phyloP scores from a whole-genome alignment of 176 grass and related monocot species.

The Poa pratensis region DNA sequence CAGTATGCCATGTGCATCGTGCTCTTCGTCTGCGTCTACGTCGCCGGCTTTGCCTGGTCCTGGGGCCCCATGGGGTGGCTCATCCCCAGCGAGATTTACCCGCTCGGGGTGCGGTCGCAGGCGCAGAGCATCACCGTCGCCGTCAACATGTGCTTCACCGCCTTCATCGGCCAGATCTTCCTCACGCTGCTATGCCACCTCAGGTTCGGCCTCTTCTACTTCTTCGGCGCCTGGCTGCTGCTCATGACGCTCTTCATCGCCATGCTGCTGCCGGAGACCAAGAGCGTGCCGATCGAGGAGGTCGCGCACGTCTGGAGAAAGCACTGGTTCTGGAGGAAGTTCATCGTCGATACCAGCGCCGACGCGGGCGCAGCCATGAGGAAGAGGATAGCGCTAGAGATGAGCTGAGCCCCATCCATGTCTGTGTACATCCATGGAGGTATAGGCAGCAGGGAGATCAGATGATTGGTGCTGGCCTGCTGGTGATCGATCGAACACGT shows the following conservation, averaged over 20 bases:
- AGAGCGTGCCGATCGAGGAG: slow-evolving; percentile 57
- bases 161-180: slow-evolving; percentile 62
- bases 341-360: slow-evolving; percentile 38
- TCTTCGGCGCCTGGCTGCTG: slow-evolving; percentile 52
- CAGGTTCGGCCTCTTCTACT: slow-evolving; percentile 62
- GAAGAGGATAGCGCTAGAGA: slow-evolving; percentile 71
- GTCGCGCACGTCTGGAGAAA: slow-evolving; percentile 46
- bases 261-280: slow-evolving; percentile 59
- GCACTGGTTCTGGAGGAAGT: slow-evolving; percentile 67
- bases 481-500: too few species aligned
- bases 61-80: slow-evolving; percentile 63
- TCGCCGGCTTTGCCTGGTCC: slow-evolving; percentile 60
- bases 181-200: slow-evolving; percentile 63
- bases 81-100: slow-evolving; percentile 61
- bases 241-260: slow-evolving; percentile 70
- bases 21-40: slow-evolving; percentile 68
- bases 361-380: slow-evolving; percentile 56
- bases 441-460: background rate
- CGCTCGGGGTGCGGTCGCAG: slow-evolving; percentile 43
- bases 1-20: slow-evolving; percentile 71
- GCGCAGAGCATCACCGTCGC: slow-evolving; percentile 54
- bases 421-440: background rate
- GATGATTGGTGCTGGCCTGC: background rate
- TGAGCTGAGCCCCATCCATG: slow-evolving; percentile 38
- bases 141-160: slow-evolving; percentile 67